Evolutionary conservation across 2,329 filamentous ascomycete species (phyloP), one percentile per base, ranked within the genome.

Genomic region (Aspergillus sergii): DNA sequence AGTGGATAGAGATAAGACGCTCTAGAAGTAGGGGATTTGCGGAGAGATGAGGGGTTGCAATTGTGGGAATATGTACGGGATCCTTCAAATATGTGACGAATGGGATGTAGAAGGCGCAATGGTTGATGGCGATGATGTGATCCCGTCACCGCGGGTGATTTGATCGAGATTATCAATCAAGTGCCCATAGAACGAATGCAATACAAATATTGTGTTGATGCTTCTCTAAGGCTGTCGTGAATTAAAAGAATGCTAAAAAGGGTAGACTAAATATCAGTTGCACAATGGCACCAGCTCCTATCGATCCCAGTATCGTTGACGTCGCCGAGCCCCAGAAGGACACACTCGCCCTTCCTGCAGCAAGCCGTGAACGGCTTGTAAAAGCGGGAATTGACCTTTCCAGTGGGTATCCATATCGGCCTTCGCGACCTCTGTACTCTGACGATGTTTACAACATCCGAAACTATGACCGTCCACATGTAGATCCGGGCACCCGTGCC

Each of bases 321-420:
- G 85, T 88, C 16, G 85, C 84, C 8, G 77, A 84, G 64, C 89
- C 85, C 0, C 83, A 78, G 65, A 92, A 91, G 70, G 88, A 91
- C 71, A 88, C 79, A 0, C 80, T 93, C 1, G 83, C 81, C 1
- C 79, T 92, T 8, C 90, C 90, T 3, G 81, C 81, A 11, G 69
- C 84, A 1, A 79, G 89, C 1, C 81, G 83, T 1, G 79, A 82
- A 56, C 83, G 90, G 4, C 81, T 92, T 0, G 85, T 87, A 68
- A 91, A 90, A 65, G 89, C 88, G 0, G 89, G 88, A 1, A 84
- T 92, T 59, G 89, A 93, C 71, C 80, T 92, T 2, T 89, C 88
- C 0, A 78, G 86, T 1, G 90, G 90, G 0, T 92, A 92, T 67
- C 90, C 90, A 0, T 91, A 92, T 69, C 85, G 89, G 0, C 89